Conservation (phyloP, 345 rosid species). For the Rhodamnia argentea region DNA sequence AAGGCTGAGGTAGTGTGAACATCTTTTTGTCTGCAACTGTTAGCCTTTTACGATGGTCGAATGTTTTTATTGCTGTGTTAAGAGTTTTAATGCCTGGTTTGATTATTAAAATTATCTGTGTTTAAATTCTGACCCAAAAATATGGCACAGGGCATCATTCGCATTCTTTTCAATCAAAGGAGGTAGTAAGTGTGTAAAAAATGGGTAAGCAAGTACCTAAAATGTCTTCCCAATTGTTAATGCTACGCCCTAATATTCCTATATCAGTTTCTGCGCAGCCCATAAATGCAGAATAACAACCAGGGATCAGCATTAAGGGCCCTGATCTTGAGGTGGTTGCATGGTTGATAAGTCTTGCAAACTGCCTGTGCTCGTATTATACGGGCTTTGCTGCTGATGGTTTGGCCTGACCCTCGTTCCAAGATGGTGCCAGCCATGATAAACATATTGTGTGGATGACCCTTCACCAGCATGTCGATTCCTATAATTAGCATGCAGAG, state of each 20-base stretch:
- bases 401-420: neutral
- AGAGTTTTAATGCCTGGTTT: too few species aligned
- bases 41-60: too few species aligned
- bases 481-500: too few species aligned
- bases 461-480: too few species aligned
- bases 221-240: neutral
- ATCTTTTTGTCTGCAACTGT: too few species aligned
- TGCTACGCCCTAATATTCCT: neutral
- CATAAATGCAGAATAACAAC: neutral
- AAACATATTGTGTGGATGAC: too few species aligned
- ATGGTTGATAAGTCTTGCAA: neutral
- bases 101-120: too few species aligned
- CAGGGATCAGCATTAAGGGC: neutral
- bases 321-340: neutral
- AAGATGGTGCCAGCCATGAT: too few species aligned
- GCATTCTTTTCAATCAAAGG: neutral
- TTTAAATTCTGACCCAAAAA: too few species aligned
- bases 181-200: neutral
- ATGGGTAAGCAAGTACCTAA: neutral
- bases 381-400: conserved; percentile 7
- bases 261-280: neutral
- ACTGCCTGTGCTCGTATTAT: neutral
- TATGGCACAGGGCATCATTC: too few species aligned
- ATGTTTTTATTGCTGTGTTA: too few species aligned
- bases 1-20: too few species aligned